Base-by-base conservation (phyloP, 2,329 filamentous ascomycete genomes). In the Penicillium hordei region DNA sequence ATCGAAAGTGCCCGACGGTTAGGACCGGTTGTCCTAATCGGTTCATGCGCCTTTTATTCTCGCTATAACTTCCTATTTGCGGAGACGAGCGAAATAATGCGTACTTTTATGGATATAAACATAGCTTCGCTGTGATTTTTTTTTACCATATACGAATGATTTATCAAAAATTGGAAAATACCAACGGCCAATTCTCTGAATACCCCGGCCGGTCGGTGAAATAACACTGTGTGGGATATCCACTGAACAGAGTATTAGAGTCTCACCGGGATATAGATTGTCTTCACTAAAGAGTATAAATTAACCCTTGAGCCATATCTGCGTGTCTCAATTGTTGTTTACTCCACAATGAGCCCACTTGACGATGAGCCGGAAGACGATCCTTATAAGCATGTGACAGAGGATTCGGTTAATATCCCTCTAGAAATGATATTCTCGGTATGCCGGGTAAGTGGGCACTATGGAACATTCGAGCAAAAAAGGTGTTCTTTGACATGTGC, bases 1-100 rank as follows among this genome's bases (percentile, higher is more conserved):
- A 40, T 40, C n/a, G 21, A 40, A 50, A 40, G 39, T 46, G 23
- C 31, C 46, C 42, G 59, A 60, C 60, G 52, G 60, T 27, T 54
- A 43, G 19, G 49, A 49, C 61, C 60, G 33, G 33, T 34, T 51
- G n/a, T 13, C 46, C 48, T 15, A 51, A 51, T 43, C 36, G 19
- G 23, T 23, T 43, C 38, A 21, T 23, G 38, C 19, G 5, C 21
- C 15, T 17, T 34, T 25, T 33, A 23, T 34, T 48, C 21, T 48
- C 45, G 45, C 31, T 34, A 34, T 25, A 36, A 3, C 31, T 48
- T 48, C 45, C 31, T 48, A 48, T 34, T 48, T 48, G 29, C 17
- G 45, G 15, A 34, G 15, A 34, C 23, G 31, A 36, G 31, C 9
- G 45, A 48, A 36, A n/a, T 25, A 34, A 17, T 15, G 17, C 29